phyloP scores from a whole-genome alignment of 441 rosid genomes.

The Manihot esculenta region DNA sequence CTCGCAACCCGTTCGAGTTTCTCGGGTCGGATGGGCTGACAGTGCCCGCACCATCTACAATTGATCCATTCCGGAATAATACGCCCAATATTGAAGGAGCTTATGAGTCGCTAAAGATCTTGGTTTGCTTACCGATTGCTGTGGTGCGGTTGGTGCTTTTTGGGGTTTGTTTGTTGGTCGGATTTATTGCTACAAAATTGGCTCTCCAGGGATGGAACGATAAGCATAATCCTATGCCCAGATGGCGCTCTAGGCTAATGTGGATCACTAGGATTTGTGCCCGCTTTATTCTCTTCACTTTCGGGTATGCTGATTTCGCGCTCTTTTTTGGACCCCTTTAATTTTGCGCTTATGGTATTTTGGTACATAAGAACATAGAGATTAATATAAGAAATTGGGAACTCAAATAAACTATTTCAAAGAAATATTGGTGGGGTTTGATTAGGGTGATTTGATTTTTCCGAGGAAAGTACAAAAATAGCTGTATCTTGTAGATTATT shows the following conservation, averaged over 20 bases:
- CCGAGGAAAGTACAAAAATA: too few species aligned
- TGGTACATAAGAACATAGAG: not conserved
- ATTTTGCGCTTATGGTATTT: too few species aligned
- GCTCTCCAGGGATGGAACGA: slow-evolving; percentile 89
- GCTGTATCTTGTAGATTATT: too few species aligned
- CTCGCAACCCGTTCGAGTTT: slow-evolving; percentile 52
- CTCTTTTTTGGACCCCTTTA: too few species aligned
- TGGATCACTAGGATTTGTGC: slow-evolving; percentile 79
- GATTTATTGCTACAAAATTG: slow-evolving; percentile 65
- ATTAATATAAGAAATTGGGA: not conserved
- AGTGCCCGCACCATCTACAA: slow-evolving; percentile 44
- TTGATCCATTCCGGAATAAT: slow-evolving; percentile 73
- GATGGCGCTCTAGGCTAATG: slow-evolving; percentile 82
- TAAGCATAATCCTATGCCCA: slow-evolving; percentile 80
- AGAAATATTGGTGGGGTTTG: not conserved
- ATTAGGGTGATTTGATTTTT: not conserved
- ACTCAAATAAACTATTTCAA: too few species aligned
- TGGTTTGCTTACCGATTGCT: slow-evolving; percentile 70
- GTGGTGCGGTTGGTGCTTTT: slow-evolving; percentile 58
- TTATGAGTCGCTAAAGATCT: slow-evolving; percentile 73
- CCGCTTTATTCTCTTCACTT: slow-evolving; percentile 82
- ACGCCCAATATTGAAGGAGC: slow-evolving; percentile 58
- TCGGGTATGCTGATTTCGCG: slow-evolving; percentile 51
- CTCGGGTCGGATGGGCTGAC: slow-evolving; percentile 49
- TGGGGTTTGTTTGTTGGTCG: slow-evolving; percentile 55